Conservation (phyloP, 1,139 yeast species). For the Kluyveromyces sp. region DNA sequence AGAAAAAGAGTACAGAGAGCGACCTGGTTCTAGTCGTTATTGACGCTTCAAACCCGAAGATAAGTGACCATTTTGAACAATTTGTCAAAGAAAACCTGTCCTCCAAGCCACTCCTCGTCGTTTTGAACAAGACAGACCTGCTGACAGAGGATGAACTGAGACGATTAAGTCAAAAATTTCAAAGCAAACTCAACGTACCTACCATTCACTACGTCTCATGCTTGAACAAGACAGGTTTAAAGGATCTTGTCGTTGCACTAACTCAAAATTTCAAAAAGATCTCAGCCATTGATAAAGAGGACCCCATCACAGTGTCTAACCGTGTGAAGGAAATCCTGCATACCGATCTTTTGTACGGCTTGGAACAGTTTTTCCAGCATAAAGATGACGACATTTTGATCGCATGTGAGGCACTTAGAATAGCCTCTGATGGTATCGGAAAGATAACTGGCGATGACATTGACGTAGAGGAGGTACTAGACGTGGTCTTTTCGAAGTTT, state of each 20-base stretch:
- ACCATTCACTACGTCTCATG: slow-evolving; percentile 57
- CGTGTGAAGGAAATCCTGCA: slow-evolving; percentile 67
- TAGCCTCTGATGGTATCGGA: slow-evolving; percentile 82
- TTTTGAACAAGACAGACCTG: slow-evolving; percentile 60
- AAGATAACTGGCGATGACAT: slow-evolving; percentile 85
- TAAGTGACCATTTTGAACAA: background rate
- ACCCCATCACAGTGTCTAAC: slow-evolving; percentile 64
- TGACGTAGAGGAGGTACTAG: slow-evolving; percentile 85
- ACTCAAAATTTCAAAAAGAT: slow-evolving; percentile 43
- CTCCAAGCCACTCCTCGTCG: slow-evolving; percentile 36
- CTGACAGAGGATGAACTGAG: slow-evolving; percentile 28
- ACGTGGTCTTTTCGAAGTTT: slow-evolving; percentile 83
- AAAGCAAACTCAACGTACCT: slow-evolving; percentile 15
- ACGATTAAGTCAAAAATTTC: slow-evolving; percentile 25
- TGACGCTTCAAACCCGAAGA: slow-evolving; percentile 26
- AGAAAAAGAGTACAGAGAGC: slow-evolving; percentile 46
- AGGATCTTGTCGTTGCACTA: slow-evolving; percentile 36
- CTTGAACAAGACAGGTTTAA: slow-evolving; percentile 48
- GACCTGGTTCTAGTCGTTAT: slow-evolving; percentile 54
- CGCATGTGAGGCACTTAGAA: slow-evolving; percentile 70
- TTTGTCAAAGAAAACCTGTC: slow-evolving; percentile 18
- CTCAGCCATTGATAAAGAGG: slow-evolving; percentile 40
- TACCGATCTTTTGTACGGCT: slow-evolving; percentile 68
- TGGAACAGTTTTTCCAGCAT: slow-evolving; percentile 50
- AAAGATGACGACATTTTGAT: slow-evolving; percentile 63